phyloP scores from a whole-genome alignment of 805 yeast genomes.

The Saccharomycopsis selenospora region DNA sequence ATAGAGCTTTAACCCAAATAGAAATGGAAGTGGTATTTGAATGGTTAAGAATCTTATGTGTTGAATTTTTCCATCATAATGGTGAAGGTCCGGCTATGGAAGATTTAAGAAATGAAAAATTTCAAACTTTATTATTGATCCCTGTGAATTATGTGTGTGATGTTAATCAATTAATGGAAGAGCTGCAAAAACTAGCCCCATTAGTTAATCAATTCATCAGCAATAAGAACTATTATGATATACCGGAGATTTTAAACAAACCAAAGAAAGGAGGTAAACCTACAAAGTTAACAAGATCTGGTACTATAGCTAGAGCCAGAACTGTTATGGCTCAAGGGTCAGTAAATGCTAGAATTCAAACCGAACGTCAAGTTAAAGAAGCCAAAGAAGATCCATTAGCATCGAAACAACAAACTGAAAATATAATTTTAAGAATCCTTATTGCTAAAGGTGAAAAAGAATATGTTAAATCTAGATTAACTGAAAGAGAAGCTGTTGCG shows the following conservation, averaged over 20 bases:
- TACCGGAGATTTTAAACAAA: constrained; percentile 19
- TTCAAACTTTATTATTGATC: constrained; percentile 55
- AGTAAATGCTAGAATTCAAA: constrained; percentile 42
- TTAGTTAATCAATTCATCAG: constrained; percentile 43
- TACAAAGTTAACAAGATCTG: constrained; percentile 31
- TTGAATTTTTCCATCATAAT: constrained; percentile 69
- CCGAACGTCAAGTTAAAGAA: constrained; percentile 39
- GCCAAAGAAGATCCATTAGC: constrained; percentile 39
- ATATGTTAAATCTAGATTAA: constrained; percentile 52
- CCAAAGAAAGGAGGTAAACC: not conserved
- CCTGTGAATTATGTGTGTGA: constrained; percentile 59
- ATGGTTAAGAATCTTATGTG: constrained; percentile 61
- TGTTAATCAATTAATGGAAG: constrained; percentile 40
- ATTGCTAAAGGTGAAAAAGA: constrained; percentile 53
- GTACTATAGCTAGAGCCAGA: constrained; percentile 50
- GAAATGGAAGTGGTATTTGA: constrained; percentile 64
- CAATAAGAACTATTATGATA: constrained; percentile 40
- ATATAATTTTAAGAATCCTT: constrained; percentile 64
- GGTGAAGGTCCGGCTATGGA: constrained; percentile 76
- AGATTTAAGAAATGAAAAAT: constrained; percentile 52
- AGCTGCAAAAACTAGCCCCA: constrained; percentile 53
- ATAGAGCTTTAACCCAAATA: constrained; percentile 42
- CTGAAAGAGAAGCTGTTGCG: constrained; percentile 53
- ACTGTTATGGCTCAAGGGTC: constrained; percentile 72
- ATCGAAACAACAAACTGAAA: constrained; percentile 42